A percentile compares a stretch with the other conserved stretches of the same genome.
These are phyloP conservation scores for Fragosphaeria purpurea DNA, from an alignment of 2,329 filamentous ascomycete species.

Conservation along the genomic window DNA sequence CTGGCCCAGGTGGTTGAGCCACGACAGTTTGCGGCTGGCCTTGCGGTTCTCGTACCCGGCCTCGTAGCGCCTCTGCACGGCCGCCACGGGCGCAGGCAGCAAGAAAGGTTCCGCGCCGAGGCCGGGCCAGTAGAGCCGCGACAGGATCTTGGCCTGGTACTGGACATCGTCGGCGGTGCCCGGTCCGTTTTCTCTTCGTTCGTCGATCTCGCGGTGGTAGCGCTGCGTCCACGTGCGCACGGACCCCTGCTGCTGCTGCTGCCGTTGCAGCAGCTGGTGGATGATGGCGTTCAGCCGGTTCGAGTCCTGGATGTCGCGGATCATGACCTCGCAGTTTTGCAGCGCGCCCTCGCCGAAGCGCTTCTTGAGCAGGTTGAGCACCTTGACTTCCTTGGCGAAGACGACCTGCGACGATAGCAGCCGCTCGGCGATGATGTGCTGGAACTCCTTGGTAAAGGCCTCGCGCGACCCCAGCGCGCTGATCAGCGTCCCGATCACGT, in stretches of 20 bases:
- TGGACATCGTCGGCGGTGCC: constrained; percentile 20
- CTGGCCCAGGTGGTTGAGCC: constrained; percentile 74
- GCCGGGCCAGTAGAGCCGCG: constrained; percentile 86
- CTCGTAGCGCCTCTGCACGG: constrained; percentile 61
- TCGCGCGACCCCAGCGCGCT: constrained; percentile 82
- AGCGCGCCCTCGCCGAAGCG: constrained; percentile 77
- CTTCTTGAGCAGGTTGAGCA: constrained; percentile 78
- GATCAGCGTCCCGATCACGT: constrained; percentile 83
- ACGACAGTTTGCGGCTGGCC: constrained; percentile 73
- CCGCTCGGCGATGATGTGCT: constrained; percentile 77
- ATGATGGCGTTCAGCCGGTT: constrained; percentile 61
- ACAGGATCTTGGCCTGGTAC: constrained; percentile 77
- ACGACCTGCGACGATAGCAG: constrained; percentile 56
- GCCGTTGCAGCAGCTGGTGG: constrained; percentile 37
- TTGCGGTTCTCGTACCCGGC: constrained; percentile 71
- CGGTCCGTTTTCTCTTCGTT: background rate
- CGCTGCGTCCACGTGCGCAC: constrained; percentile 6
- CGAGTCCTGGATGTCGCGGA: constrained; percentile 84
- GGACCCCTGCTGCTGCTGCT: constrained; percentile 11
- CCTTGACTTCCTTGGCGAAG: constrained; percentile 71
- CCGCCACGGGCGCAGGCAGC: constrained; percentile 47
- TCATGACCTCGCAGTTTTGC: constrained; percentile 95
- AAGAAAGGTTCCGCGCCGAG: constrained; percentile 60
- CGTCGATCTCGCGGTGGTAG: background rate
- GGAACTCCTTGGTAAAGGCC: constrained; percentile 88